phyloP scores from a whole-genome alignment of 2,329 filamentous ascomycete genomes.

The Diplocarpon mali region DNA sequence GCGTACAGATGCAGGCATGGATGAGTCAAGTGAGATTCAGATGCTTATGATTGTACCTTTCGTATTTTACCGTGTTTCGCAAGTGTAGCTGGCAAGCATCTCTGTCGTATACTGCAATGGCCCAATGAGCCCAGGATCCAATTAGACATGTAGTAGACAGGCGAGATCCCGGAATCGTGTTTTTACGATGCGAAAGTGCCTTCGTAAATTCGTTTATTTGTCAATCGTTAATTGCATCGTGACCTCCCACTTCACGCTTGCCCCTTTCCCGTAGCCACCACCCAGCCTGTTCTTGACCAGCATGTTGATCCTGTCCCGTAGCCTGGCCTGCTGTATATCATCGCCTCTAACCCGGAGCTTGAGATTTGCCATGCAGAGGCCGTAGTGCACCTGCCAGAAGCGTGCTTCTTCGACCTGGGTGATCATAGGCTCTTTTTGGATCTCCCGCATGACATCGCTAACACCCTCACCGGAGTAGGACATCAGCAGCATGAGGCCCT shows the following conservation, averaged over 20 bases:
- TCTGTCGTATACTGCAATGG: too few species aligned
- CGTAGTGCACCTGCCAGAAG: slow-evolving; percentile 99
- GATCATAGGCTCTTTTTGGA: slow-evolving; percentile 69
- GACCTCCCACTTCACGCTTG: slow-evolving; percentile 82
- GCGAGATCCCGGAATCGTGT: too few species aligned
- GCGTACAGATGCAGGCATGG: too few species aligned
- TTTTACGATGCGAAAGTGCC: too few species aligned
- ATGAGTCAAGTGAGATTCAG: too few species aligned
- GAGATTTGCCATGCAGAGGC: slow-evolving; percentile 88
- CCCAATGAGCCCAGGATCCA: too few species aligned
- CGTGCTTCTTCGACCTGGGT: slow-evolving; percentile 75
- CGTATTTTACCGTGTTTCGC: too few species aligned
- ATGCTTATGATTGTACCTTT: too few species aligned
- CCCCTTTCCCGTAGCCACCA: slow-evolving; percentile 73
- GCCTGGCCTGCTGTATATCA: slow-evolving; percentile 58
- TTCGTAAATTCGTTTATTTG: slow-evolving; percentile 6
- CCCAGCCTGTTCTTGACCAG: slow-evolving; percentile 78
- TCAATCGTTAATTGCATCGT: slow-evolving; percentile 58
- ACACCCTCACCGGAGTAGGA: slow-evolving; percentile 45
- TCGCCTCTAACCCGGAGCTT: slow-evolving; percentile 65
- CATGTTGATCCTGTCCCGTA: slow-evolving; percentile 66
- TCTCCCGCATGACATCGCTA: slow-evolving; percentile 65
- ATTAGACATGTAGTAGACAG: too few species aligned
- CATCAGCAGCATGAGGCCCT: slow-evolving; percentile 95
- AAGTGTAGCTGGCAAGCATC: too few species aligned